Conservation (phyloP, 129 eudicot genomes). For the Erigeron canadensis region DNA sequence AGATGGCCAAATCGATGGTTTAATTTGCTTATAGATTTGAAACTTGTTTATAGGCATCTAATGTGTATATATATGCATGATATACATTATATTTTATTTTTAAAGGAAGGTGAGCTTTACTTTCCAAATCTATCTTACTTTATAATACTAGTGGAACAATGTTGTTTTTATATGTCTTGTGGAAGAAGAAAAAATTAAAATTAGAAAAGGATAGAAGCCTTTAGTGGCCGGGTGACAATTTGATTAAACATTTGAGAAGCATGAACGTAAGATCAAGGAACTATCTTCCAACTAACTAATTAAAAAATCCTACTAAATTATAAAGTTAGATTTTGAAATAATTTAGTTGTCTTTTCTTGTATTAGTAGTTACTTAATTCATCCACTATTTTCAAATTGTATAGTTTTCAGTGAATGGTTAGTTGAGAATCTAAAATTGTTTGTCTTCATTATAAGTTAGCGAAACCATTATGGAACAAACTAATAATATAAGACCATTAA, state of each 20-base stretch:
- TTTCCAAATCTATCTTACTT: neutral
- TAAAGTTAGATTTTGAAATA: conserved; percentile 1
- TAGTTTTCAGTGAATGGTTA: too few relatives aligned
- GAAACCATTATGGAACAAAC: too few relatives aligned
- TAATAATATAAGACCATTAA: too few relatives aligned
- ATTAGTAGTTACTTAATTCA: too few relatives aligned
- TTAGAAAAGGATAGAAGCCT: neutral
- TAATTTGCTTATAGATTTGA: conserved; percentile 11
- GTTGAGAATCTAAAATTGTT: too few relatives aligned
- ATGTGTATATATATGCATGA: neutral
- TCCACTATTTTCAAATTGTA: too few relatives aligned
- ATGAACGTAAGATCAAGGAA: conserved; percentile 16
- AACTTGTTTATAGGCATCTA: neutral
- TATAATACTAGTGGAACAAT: conserved; percentile 22
- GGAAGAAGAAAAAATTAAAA: neutral
- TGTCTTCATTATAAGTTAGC: too few relatives aligned
- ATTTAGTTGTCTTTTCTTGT: neutral
- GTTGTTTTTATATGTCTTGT: conserved; percentile 30
- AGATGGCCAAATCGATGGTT: neutral
- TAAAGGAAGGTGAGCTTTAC: conserved; percentile 28
- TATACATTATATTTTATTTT: neutral
- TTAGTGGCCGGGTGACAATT: neutral
- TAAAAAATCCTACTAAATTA: neutral
- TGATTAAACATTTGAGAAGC: conserved; percentile 3
- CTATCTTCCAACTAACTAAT: conserved; percentile 16